Percentiles rank a stretch among this genome's conserved stretches.
Conservation (phyloP, 2,329 filamentous ascomycete genomes). For the Stenocarpella maydis region DNA sequence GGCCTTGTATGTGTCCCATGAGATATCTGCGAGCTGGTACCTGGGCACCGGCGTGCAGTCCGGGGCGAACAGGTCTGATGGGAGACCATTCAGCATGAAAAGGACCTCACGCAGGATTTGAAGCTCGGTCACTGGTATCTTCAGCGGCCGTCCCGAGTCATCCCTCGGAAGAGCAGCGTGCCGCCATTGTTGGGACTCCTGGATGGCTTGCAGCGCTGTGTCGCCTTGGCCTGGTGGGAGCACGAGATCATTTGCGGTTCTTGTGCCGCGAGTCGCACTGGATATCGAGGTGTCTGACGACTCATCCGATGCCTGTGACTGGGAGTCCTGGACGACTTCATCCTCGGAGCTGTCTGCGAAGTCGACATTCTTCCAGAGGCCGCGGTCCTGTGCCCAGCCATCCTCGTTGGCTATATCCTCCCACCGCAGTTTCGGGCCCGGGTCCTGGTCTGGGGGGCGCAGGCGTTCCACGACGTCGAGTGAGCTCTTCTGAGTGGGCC, state of each 20-base stretch:
- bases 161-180: slow-evolving; percentile 41
- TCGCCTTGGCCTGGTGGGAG: slow-evolving; percentile 45
- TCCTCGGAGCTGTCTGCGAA: slow-evolving; percentile 74
- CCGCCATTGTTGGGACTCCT: slow-evolving; percentile 58
- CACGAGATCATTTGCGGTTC: slow-evolving; percentile 44
- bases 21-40: slow-evolving; percentile 58
- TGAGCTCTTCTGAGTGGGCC: slow-evolving; percentile 75
- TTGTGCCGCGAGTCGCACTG: slow-evolving; percentile 40
- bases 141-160: slow-evolving; percentile 45
- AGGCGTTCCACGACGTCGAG: slow-evolving; percentile 69
- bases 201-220: slow-evolving; percentile 46
- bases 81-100: slow-evolving; percentile 84
- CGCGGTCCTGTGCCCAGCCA: slow-evolving; percentile 71
- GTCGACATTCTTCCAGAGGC: slow-evolving; percentile 75
- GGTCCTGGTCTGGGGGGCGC: slow-evolving; percentile 52
- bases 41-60: slow-evolving; percentile 49
- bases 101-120: slow-evolving; percentile 79
- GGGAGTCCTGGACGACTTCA: slow-evolving; percentile 52
- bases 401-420: slow-evolving; percentile 80
- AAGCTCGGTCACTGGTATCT: slow-evolving; percentile 70
- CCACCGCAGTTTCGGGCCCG: slow-evolving; percentile 71
- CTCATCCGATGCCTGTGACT: slow-evolving; percentile 44
- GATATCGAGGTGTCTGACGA: slow-evolving; percentile 43
- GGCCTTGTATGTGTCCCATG: slow-evolving; percentile 59
- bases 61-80: slow-evolving; percentile 73